Percentiles rank a stretch among this genome's conserved stretches.
phyloP scores from a whole-genome alignment of 441 rosid species.

The Adansonia rubrostipa region DNA sequence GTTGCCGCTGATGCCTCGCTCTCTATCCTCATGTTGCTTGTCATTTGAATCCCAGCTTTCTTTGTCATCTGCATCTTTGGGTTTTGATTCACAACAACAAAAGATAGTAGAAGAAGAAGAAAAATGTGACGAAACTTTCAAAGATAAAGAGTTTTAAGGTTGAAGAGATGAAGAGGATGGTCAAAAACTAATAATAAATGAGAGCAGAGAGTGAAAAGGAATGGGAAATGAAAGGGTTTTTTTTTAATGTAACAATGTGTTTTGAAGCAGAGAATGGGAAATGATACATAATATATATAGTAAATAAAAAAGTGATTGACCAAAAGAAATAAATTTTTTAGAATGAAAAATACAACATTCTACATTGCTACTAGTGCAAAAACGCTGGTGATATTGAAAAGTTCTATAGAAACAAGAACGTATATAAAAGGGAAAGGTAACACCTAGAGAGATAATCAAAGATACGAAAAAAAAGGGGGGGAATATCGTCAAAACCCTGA shows the following conservation, averaged over 20 bases:
- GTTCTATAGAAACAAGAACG: not conserved
- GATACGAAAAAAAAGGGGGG: not conserved
- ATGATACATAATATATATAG: not conserved
- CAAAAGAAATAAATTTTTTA: not conserved
- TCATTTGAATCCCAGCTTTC: slow-evolving; percentile 33
- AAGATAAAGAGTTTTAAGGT: not conserved
- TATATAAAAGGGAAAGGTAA: not conserved
- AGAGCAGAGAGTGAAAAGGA: slow-evolving; percentile 2
- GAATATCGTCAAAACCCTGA: not conserved
- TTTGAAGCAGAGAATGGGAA: not conserved
- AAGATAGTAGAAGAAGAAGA: not conserved
- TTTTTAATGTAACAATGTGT: not conserved
- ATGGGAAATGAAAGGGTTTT: not conserved
- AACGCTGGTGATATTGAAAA: not conserved
- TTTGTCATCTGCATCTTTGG: slow-evolving; percentile 46
- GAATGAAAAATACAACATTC: not conserved
- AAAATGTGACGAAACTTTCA: not conserved
- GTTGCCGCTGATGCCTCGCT: slow-evolving; percentile 33
- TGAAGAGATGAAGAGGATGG: slow-evolving; percentile 9
- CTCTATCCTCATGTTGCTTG: slow-evolving; percentile 27
- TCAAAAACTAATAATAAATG: slow-evolving; percentile 12
- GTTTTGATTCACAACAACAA: not conserved
- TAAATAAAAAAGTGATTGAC: not conserved
- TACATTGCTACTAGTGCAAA: not conserved
- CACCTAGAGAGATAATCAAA: not conserved